Evolutionary conservation across 106 monocot species (phyloP), one percentile per base, ranked within the genome.

Genomic region (Chionographis japonica): DNA sequence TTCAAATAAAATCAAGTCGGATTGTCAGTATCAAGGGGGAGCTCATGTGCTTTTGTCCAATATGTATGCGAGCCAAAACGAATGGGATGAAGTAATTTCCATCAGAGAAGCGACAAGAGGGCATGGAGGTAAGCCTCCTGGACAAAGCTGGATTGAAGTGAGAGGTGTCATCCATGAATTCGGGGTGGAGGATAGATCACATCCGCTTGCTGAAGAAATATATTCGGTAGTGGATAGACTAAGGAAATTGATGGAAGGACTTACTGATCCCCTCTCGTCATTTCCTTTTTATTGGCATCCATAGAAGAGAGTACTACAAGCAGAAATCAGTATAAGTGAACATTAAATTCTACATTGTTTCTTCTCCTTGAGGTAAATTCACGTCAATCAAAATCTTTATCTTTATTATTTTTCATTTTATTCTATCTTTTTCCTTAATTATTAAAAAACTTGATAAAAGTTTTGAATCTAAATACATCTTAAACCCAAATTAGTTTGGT

Each of bases 31-130:
- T 40, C 60, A 50, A 67, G 80, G 88, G 60, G 92, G 92, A 50
- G 75, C 80, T 51, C 36, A 63, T 58, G 73, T 83, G 57, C 74
- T 92, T n/a, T 66, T 92, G 63, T 88, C 92, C 3, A 87, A 85
- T 43, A 78, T 92, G 56, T 92, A 83, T 74, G 92, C 92, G 2
- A 52, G 80, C 41, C 50, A 76, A 41, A 62, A 69, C 4, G 69
- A 76, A 12, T 92, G 92, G 92, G 43, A 71, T 60, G 80, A 82
- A 61, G 92, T 88, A 38, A 64, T 71, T 50, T 41, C 58, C 16
- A 35, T 80, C 20, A 82, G 92, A 52, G 73, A 80, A 13, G 58
- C 8, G 42, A 70, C 62, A 39, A 75, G 60, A 41, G 40, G 39
- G 40, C 67, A 67, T 15, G 67, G 17, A 50, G 65, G 65, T 13